These are phyloP conservation scores for Hymenoscyphus scutula DNA, from an alignment of 2,329 filamentous ascomycete species.

Conservation along the genomic window DNA sequence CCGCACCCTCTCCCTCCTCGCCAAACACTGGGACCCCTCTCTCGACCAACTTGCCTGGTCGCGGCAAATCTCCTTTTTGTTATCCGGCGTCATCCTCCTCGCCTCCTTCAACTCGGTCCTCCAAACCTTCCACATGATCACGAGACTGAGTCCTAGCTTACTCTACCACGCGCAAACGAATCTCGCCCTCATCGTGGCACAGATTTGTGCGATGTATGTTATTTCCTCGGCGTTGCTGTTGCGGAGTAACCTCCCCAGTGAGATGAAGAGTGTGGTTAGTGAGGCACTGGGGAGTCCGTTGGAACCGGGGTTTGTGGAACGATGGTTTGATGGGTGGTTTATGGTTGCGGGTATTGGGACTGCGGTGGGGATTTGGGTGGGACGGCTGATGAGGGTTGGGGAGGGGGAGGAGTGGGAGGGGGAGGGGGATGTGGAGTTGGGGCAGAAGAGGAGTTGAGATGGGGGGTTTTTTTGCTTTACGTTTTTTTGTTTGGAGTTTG, in stretches of 20 bases:
- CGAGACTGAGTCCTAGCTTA: constrained; percentile 71
- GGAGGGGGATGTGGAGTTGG: constrained; percentile 65
- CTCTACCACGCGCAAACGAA: constrained; percentile 70
- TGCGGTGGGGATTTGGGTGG: constrained; percentile 69
- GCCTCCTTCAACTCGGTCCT: constrained; percentile 78
- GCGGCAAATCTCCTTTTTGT: constrained; percentile 78
- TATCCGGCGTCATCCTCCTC: constrained; percentile 79
- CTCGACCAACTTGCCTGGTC: constrained; percentile 82
- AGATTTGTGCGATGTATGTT: constrained; percentile 82
- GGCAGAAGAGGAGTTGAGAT: constrained; percentile 61
- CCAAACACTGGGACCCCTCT: constrained; percentile 79
- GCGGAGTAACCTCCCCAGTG: constrained; percentile 72
- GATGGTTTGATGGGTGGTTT: constrained; percentile 90
- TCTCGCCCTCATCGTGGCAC: constrained; percentile 73
- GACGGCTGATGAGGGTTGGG: constrained; percentile 53
- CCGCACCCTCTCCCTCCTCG: constrained; percentile 74
- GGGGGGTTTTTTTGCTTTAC: no score
- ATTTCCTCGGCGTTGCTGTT: constrained; percentile 76
- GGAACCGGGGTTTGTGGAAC: constrained; percentile 66
- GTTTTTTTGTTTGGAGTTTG: no score
- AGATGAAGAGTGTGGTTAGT: constrained; percentile 73
- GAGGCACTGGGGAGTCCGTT: constrained; percentile 76
- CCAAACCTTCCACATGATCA: constrained; percentile 82
- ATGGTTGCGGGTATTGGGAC: constrained; percentile 65
- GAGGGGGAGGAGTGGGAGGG: constrained; percentile 57